A percentile compares a stretch with the other conserved stretches of the same genome.
phyloP scores from a whole-genome alignment of 2,329 filamentous ascomycete species.

The Thielaviopsis populi region DNA sequence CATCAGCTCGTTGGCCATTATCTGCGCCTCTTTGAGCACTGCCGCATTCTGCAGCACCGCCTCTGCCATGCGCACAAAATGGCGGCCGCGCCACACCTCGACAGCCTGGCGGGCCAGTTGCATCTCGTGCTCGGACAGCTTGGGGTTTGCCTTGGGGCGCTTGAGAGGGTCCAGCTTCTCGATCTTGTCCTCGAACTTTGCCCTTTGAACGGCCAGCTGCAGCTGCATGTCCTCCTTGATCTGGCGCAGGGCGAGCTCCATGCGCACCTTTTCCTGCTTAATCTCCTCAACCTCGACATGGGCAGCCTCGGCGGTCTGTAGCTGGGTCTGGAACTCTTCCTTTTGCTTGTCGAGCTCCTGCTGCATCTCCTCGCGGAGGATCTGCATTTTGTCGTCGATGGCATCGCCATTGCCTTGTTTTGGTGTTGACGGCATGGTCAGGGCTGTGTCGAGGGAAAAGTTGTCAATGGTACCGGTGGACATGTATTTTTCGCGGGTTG shows the following conservation, averaged over 20 bases:
- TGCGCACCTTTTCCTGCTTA: constrained; percentile 63
- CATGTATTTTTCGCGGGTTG: constrained; percentile 84
- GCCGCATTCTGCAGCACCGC: constrained; percentile 76
- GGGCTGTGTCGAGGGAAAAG: constrained; percentile 81
- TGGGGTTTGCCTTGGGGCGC: constrained; percentile 43
- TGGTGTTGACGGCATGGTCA: constrained; percentile 91
- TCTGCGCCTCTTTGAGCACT: constrained; percentile 83
- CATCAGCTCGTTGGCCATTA: constrained; percentile 94
- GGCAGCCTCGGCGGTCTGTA: constrained; percentile 59
- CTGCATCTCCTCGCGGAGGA: constrained; percentile 71
- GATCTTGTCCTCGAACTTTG: constrained; percentile 70
- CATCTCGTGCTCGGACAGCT: constrained; percentile 57
- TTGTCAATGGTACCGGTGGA: constrained; percentile 91
- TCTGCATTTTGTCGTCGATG: constrained; percentile 57
- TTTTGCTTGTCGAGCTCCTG: constrained; percentile 68
- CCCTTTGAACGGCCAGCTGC: constrained; percentile 68
- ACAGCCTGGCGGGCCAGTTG: constrained; percentile 51
- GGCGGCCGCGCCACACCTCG: constrained; percentile 64
- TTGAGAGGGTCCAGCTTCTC: constrained; percentile 57
- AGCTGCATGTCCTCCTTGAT: constrained; percentile 82
- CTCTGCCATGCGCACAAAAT: constrained; percentile 90
- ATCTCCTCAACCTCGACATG: constrained; percentile 72
- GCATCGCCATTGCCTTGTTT: constrained; percentile 44
- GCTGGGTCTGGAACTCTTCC: constrained; percentile 63
- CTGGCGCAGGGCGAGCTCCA: constrained; percentile 65